These are phyloP conservation scores for Fragaria iinumae DNA, from an alignment of 306 rosid genomes.

Conservation along the genomic window DNA sequence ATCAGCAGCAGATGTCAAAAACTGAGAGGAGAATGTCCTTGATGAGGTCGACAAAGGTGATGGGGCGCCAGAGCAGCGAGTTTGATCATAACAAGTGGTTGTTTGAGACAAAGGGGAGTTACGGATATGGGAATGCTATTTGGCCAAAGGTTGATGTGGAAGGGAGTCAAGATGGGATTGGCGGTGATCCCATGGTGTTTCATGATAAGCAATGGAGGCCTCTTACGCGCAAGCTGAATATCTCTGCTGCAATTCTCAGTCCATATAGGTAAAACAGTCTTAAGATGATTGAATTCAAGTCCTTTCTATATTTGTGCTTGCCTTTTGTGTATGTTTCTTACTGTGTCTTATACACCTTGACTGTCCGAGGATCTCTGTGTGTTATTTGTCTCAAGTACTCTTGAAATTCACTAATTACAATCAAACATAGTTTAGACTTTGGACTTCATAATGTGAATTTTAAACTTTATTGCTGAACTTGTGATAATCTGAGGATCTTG, in stretches of 20 bases:
- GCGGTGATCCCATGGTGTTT: constrained; percentile 54
- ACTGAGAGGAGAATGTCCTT: constrained; percentile 57
- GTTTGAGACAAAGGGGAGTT: constrained; percentile 65
- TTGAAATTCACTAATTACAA: background rate
- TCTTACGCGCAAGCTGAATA: constrained; percentile 49
- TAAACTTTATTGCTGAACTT: background rate
- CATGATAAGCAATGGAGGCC: constrained; percentile 60
- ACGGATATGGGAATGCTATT: constrained; percentile 78
- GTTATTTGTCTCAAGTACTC: too few species aligned
- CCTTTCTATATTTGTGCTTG: background rate
- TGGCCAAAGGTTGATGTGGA: constrained; percentile 54
- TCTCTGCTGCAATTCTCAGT: constrained; percentile 63
- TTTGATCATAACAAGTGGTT: constrained; percentile 55
- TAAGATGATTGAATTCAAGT: background rate
- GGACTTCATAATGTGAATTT: background rate
- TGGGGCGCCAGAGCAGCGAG: constrained; percentile 43
- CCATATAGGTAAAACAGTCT: constrained; percentile 57
- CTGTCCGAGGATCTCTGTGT: too few species aligned
- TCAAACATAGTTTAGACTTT: background rate
- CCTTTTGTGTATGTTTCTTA: background rate
- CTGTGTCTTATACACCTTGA: background rate
- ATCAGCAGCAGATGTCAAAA: constrained; percentile 32
- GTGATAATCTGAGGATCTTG: background rate
- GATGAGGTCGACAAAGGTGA: constrained; percentile 44
- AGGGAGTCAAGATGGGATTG: constrained; percentile 47